Base-by-base conservation (phyloP, 768 basidiomycete species). In the Rubroboletus pulcherrimus region DNA sequence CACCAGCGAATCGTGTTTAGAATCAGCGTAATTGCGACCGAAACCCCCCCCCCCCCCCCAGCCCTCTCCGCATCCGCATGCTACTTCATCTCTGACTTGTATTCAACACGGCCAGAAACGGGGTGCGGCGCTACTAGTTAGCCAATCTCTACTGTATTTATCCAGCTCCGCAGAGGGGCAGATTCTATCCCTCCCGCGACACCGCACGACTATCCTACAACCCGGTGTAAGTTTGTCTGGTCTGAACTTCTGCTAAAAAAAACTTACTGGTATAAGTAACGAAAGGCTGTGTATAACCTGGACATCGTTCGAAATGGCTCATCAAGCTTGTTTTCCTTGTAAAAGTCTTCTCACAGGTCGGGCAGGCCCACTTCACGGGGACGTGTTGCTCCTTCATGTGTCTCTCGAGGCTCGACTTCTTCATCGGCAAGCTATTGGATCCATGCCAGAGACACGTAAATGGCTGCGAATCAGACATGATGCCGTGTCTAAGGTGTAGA, bases 381-480 rank as follows among this genome's bases (percentile, higher is more conserved):
- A 31, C 5, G 6, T 58, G 57, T 5, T 19, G 34, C 15, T 58
- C 57, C 19, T 31, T 46, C 4, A 46, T 8, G 9, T 59, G 57
- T 11, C 57, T 45, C 40, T 35, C 44, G 9, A 58, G 57, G 21
- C 47, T 58, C 19, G 56, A 44, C 33, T 39, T 52, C 38, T 3
- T 21, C 57, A 59, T 58, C 1, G 26, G 2, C 12, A 0, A 14
- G 9, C 26, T 7, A 14, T 3, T 6, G 4, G 57, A 59, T 2
- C 2, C 1, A 9, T 19, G 7, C 57, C 57, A 58, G 17, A 17
- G 49, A 53, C 57, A 57, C 1, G 5, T 3, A 33, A 40, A 38
- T 0, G 0, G 2, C 7, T 17, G 50, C 7, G 30, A 53, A 24
- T 31, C 7, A 12, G n/a, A 26, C 1, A 9, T 29, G 35, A 26